A percentile compares a stretch with the other conserved stretches of the same genome.
Evolutionary conservation across 2,329 filamentous ascomycete genomes (phyloP).

Genomic region (Orbilia brochopaga): DNA sequence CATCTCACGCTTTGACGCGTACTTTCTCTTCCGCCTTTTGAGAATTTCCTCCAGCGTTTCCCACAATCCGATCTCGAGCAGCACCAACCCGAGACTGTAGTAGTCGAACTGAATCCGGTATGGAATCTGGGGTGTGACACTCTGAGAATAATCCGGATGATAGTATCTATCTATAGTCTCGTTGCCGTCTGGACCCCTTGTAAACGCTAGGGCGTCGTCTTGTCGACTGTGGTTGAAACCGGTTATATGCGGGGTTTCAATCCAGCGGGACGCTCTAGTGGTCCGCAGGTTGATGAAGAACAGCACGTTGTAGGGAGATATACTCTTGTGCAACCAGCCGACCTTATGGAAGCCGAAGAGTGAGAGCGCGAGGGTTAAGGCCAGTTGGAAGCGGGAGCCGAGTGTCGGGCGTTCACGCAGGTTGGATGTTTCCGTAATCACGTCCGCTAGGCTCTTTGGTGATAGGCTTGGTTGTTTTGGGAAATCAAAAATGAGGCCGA

Average conservation of each 20-base stretch:
- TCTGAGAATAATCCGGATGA: slow-evolving; percentile 18
- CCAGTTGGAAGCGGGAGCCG: slow-evolving; percentile 22
- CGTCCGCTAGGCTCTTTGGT: slow-evolving; percentile 17
- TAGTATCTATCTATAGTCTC: slow-evolving; percentile 17
- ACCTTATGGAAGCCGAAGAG: slow-evolving; percentile 35
- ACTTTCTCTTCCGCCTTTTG: background rate
- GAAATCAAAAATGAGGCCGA: slow-evolving; percentile 33
- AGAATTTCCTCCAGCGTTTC: slow-evolving; percentile 2
- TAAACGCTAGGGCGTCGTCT: slow-evolving; percentile 24
- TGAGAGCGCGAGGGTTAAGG: slow-evolving; percentile 18
- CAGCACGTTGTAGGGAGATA: slow-evolving; percentile 27
- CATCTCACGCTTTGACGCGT: slow-evolving; percentile 14
- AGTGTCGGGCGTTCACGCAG: slow-evolving; percentile 25
- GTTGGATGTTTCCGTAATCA: slow-evolving; percentile 10
- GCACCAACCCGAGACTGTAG: slow-evolving; percentile 32
- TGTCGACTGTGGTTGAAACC: slow-evolving; percentile 36
- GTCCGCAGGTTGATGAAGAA: slow-evolving; percentile 8
- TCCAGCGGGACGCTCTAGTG: slow-evolving; percentile 10
- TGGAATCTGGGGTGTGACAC: background rate
- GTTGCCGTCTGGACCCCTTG: slow-evolving; percentile 7
- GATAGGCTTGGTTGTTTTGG: background rate
- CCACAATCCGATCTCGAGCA: slow-evolving; percentile 39
- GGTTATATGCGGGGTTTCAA: slow-evolving; percentile 23
- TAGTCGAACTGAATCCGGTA: slow-evolving; percentile 28
- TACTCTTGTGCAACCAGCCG: slow-evolving; percentile 38